These are phyloP conservation scores for Paragyromitra xinjiangensis DNA, from an alignment of 495 filamentous ascomycete species.

Conservation along the genomic window DNA sequence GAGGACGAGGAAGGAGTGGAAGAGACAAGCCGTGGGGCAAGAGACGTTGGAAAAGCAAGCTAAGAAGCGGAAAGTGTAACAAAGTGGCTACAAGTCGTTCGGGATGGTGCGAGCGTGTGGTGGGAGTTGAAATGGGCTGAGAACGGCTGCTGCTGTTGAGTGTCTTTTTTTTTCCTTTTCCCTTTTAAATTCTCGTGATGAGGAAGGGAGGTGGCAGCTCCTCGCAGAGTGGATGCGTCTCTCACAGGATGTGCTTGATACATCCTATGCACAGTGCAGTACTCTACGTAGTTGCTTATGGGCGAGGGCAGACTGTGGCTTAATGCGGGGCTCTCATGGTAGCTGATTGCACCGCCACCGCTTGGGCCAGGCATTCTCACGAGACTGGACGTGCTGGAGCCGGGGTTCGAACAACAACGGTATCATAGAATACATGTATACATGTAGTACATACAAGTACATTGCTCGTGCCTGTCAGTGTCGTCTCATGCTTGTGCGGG, in stretches of 20 bases:
- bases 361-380: slow-evolving; percentile 13
- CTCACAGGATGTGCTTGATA: slow-evolving; percentile 21
- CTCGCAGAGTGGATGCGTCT: slow-evolving; percentile 22
- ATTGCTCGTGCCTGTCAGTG: neutral
- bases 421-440: too few relatives aligned
- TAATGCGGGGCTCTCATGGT: slow-evolving; percentile 43
- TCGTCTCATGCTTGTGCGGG: slow-evolving; percentile 39
- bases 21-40: slow-evolving; percentile 27
- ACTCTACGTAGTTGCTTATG: slow-evolving; percentile 14
- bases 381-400: neutral
- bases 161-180: slow-evolving; percentile 1
- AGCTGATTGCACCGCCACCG: slow-evolving; percentile 36
- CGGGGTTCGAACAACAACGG: too few relatives aligned
- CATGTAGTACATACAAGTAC: neutral
- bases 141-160: slow-evolving; percentile 7
- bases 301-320: slow-evolving; percentile 43
- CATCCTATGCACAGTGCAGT: slow-evolving; percentile 19
- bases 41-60: slow-evolving; percentile 38
- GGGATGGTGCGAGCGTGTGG: slow-evolving; percentile 5
- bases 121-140: slow-evolving; percentile 9
- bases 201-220: slow-evolving; percentile 39
- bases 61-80: slow-evolving; percentile 34
- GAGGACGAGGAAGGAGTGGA: slow-evolving; percentile 15
- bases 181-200: slow-evolving; percentile 15
- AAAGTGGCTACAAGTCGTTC: slow-evolving; percentile 15